These are phyloP conservation scores for Melaleuca quinquenervia DNA, from an alignment of 345 rosid species.

Conservation along the genomic window DNA sequence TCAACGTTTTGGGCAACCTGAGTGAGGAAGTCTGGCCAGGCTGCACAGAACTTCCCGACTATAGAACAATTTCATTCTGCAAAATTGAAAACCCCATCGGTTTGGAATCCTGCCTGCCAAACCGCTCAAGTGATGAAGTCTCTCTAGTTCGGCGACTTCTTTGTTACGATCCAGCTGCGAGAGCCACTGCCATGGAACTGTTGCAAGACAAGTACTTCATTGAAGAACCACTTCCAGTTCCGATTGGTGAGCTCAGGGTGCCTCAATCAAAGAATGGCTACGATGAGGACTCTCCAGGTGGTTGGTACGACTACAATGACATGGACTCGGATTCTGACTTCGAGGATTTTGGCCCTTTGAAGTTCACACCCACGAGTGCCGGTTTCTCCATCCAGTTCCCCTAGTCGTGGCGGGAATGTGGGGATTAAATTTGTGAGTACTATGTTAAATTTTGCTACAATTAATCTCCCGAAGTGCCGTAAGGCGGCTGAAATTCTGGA, in stretches of 20 bases:
- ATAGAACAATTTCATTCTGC: slow-evolving; percentile 58
- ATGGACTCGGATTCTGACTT: slow-evolving; percentile 59
- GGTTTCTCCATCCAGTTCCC: slow-evolving; percentile 64
- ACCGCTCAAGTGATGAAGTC: slow-evolving; percentile 41
- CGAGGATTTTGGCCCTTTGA: slow-evolving; percentile 44
- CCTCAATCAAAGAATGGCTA: slow-evolving; percentile 39
- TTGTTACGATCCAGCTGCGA: slow-evolving; percentile 65
- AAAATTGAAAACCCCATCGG: slow-evolving; percentile 67
- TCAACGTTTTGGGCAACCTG: slow-evolving; percentile 62
- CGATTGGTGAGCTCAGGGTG: slow-evolving; percentile 51
- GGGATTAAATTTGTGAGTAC: neutral
- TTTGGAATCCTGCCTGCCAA: slow-evolving; percentile 44
- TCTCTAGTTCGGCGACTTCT: slow-evolving; percentile 58
- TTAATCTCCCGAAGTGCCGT: neutral
- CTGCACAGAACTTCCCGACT: slow-evolving; percentile 73
- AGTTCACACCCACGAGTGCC: slow-evolving; percentile 30
- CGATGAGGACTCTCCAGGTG: slow-evolving; percentile 47
- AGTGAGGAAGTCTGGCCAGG: slow-evolving; percentile 71
- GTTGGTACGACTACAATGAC: slow-evolving; percentile 27
- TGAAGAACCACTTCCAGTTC: slow-evolving; percentile 72
- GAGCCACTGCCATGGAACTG: slow-evolving; percentile 71
- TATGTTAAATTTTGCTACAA: neutral
- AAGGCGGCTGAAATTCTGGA: neutral
- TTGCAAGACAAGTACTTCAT: slow-evolving; percentile 58
- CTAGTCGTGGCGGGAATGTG: neutral